Evolutionary conservation across 768 basidiomycete genomes (phyloP).

Genomic region (Omphalotus guepiniiformis): DNA sequence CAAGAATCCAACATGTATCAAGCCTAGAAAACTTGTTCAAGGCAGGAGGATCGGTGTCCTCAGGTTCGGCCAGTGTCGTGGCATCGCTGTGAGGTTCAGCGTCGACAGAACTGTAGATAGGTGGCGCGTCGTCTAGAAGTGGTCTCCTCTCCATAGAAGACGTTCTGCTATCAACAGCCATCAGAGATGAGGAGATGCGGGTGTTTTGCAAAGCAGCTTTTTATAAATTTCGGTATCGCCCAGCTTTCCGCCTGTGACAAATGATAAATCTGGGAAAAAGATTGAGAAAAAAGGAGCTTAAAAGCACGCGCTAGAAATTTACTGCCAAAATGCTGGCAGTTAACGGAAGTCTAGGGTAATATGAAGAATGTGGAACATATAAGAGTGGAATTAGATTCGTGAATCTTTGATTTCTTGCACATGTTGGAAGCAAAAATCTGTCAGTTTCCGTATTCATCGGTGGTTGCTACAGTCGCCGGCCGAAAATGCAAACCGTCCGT

Average conservation of each 20-base stretch:
- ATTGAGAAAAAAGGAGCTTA: neutral
- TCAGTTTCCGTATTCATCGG: constrained; percentile 47
- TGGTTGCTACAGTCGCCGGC: constrained; percentile 6
- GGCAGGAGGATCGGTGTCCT: constrained; percentile 20
- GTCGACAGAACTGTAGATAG: constrained; percentile 45
- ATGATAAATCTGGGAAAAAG: constrained; percentile 5
- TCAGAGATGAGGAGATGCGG: constrained; percentile 30
- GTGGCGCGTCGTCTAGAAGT: constrained; percentile 46
- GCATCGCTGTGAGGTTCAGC: constrained; percentile 29
- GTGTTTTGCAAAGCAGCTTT: constrained; percentile 15
- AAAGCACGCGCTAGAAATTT: neutral
- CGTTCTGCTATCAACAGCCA: constrained; percentile 41
- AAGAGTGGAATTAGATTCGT: constrained; percentile 6
- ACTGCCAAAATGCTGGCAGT: neutral
- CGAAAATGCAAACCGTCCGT: no score
- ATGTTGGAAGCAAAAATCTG: constrained; percentile 17
- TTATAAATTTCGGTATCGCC: constrained; percentile 20
- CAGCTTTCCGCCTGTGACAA: constrained; percentile 1
- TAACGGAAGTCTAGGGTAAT: neutral
- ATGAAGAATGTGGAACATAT: constrained; percentile 7
- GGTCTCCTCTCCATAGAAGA: constrained; percentile 51
- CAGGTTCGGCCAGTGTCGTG: constrained; percentile 24
- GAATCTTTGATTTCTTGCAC: constrained; percentile 5
- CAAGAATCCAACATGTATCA: constrained; percentile 69
- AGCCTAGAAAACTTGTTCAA: constrained; percentile 43